Evolutionary conservation across 768 basidiomycete species (phyloP), one percentile per base, ranked within the genome.

Genomic region (Rhodotorula paludigena): DNA sequence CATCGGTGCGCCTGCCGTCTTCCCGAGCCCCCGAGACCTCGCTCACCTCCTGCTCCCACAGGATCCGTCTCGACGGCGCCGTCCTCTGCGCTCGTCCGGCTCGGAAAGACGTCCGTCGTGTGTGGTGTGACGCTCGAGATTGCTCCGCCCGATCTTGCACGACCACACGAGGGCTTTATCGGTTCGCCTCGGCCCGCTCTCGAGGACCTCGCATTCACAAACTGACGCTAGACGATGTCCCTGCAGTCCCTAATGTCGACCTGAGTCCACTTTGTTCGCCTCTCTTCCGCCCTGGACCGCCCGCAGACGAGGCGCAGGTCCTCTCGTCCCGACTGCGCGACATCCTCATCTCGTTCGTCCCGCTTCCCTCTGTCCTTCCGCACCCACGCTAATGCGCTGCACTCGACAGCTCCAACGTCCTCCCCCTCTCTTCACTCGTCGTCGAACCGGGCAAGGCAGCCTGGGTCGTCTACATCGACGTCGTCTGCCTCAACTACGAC

Each of bases 51-150:
- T 48, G 18, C 32, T 57, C 20, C 14, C 21, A 39, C 60, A 93
- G 92, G 92, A 58, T 94, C 93, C 5, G 88, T 99, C 80, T 87
- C 89, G 1, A 97, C 96, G 0, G 92, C 96, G 0, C 84, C 92
- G 69, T 92, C 93, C 0, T 96, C 92, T 9, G 87, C 93, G 0
- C 86, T 99, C 47, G 90, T 97, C 8, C 82, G 91, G 35, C 77
- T 97, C 66, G 96, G 96, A 28, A 84, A 89, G 54, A 96, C 94
- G n/a, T 97, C 91, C 2, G 82, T 98, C 44, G 89, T 97, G 0
- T 97, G 93, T 74, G 96, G 96, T 1, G 85, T 99, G 72, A 97
- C 96, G 77, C 92, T 91, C 21, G 93, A 98, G 79, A 87, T 94
- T 47, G 87, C 91, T 35, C 89, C 92, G 74, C 94, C 94, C 9